Percentiles rank a stretch among this genome's conserved stretches.
These are phyloP conservation scores for Malassezia restricta DNA, from an alignment of 1,284 basidiomycete genomes.

Conservation along the genomic window DNA sequence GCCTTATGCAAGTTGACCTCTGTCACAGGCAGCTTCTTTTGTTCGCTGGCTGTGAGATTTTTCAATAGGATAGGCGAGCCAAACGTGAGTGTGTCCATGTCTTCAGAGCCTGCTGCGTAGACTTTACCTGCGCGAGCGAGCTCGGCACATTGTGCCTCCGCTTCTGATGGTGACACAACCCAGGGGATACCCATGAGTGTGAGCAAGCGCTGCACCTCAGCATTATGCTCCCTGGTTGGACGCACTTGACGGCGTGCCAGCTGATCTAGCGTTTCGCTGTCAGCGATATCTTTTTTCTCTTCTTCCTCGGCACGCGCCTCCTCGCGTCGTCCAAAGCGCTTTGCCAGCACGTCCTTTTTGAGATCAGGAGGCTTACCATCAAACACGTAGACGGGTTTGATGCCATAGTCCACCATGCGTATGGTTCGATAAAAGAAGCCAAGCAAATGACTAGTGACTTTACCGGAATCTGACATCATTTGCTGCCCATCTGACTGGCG, in stretches of 20 bases:
- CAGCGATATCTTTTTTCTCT: slow-evolving; percentile 84
- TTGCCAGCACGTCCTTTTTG: slow-evolving; percentile 88
- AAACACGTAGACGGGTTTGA: slow-evolving; percentile 96
- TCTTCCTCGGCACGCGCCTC: slow-evolving; percentile 88
- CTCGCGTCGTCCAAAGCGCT: slow-evolving; percentile 78
- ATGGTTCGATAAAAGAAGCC: slow-evolving; percentile 78
- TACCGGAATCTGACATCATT: slow-evolving; percentile 88
- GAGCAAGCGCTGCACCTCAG: slow-evolving; percentile 78
- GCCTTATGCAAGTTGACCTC: slow-evolving; percentile 75
- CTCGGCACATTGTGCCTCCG: slow-evolving; percentile 96
- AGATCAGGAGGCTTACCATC: slow-evolving; percentile 96
- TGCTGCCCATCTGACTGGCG: slow-evolving; percentile 90
- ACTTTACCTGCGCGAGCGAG: slow-evolving; percentile 89
- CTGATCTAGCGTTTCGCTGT: slow-evolving; percentile 75
- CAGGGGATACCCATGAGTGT: slow-evolving; percentile 94
- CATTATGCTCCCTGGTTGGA: slow-evolving; percentile 90
- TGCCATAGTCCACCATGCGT: slow-evolving; percentile 95
- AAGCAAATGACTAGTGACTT: slow-evolving; percentile 85
- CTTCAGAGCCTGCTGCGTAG: slow-evolving; percentile 91
- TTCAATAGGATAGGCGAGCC: slow-evolving; percentile 78
- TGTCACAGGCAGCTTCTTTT: slow-evolving; percentile 92
- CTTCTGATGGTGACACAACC: slow-evolving; percentile 80
- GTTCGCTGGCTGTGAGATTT: slow-evolving; percentile 96
- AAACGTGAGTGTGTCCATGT: slow-evolving; percentile 99
- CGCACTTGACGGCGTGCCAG: slow-evolving; percentile 82